Evolutionary conservation across 768 basidiomycete species (phyloP), one percentile per base, ranked within the genome.

Genomic region (Trametes coccinea): DNA sequence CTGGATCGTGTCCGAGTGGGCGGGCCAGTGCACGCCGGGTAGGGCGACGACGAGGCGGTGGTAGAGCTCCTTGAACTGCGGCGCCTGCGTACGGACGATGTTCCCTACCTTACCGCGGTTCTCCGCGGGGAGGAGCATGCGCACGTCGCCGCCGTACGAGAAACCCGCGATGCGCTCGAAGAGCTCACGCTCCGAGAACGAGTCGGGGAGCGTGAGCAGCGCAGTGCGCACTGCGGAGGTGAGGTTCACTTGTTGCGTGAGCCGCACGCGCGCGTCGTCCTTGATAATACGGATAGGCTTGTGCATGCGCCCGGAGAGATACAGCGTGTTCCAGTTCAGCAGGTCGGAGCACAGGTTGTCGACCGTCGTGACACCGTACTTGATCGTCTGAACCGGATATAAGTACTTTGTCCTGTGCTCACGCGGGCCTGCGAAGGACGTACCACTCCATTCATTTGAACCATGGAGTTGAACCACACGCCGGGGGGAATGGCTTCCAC

Each of bases 281-380:
- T 87, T 87, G 75, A 97, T 90, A 69, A 96, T 95, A 52, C 92
- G 86, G 50, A 95, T 84, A 0, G 97, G 97, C 75, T 99, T 99
- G 77, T 98, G 97, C 87, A 98, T 93, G 37, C 97, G 84, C 0
- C 97, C 97, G 0, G 95, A 91, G 43, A 96, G 85, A 74, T 99
- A 99, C 3, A 98, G 82, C 27, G 93, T 84, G 45, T 87, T 83
- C 97, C 97, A 99, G 70, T 93, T 91, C 55, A 95, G 82, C 30
- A 98, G 79, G 71, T 99, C 97, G 0, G 87, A 83, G 67, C 92
- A 94, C 31, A 99, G 83, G 61, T 87, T 88, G 69, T 95, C 92
- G 8, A 96, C 84, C 0, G 93, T 93, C 37, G 95, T 95, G 30
- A 97, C 87, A 13, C 97, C 97, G 72, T 99, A 99, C 77, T 99